Evolutionary conservation across 768 basidiomycete genomes (phyloP).

Genomic region (Collybiopsis luxurians): DNA sequence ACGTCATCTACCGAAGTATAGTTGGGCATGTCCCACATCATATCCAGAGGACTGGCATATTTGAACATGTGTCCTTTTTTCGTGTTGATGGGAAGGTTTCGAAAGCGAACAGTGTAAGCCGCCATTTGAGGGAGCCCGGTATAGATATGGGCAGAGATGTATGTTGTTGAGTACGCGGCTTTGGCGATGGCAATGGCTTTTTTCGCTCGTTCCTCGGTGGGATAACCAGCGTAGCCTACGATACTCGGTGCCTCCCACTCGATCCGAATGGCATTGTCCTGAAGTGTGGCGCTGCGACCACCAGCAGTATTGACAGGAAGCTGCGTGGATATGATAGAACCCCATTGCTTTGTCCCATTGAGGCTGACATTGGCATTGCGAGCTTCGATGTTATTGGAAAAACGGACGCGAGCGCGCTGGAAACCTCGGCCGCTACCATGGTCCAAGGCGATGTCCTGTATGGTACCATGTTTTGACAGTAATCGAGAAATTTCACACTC

Average conservation of each 20-base stretch:
- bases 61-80: conserved; percentile 32
- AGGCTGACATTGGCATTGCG: conserved; percentile 49
- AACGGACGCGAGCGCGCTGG: conserved; percentile 25
- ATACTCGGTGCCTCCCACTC: conserved; percentile 57
- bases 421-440: conserved; percentile 34
- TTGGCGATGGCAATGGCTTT: conserved; percentile 45
- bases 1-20: conserved; percentile 34
- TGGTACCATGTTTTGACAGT: conserved; percentile 25
- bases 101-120: conserved; percentile 58
- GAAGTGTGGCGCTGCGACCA: conserved; percentile 35
- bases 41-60: conserved; percentile 35
- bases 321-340: conserved; percentile 39
- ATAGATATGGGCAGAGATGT: conserved; percentile 49
- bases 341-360: conserved; percentile 41
- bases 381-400: conserved; percentile 46
- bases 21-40: conserved; percentile 39
- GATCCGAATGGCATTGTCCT: conserved; percentile 55
- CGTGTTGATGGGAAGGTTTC: conserved; percentile 34
- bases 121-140: conserved; percentile 58
- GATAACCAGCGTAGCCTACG: conserved; percentile 64
- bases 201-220: conserved; percentile 43
- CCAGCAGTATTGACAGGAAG: conserved; percentile 37
- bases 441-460: conserved; percentile 8
- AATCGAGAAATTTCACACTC: conserved; percentile 32
- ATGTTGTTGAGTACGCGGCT: conserved; percentile 32